Percentiles rank a stretch among this genome's conserved stretches.
These are phyloP conservation scores for Hypoxylon sp. DNA, from an alignment of 2,329 filamentous ascomycete genomes.

Conservation along the genomic window DNA sequence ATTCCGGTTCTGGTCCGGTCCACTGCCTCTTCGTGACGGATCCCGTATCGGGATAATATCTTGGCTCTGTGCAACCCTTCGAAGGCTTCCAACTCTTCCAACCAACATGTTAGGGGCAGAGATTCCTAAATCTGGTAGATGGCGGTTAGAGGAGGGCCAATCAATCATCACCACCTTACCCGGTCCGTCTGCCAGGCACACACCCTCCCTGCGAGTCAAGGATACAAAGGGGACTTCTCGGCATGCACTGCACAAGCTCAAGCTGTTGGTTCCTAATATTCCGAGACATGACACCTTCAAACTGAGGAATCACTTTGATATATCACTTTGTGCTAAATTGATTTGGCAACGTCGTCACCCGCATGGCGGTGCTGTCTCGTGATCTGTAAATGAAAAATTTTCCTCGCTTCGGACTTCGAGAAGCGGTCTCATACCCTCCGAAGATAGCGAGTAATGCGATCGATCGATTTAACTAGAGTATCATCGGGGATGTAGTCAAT, in stretches of 20 bases:
- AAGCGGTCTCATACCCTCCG: conserved; percentile 10
- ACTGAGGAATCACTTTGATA: conserved; percentile 37
- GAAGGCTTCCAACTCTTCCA: conserved; percentile 17
- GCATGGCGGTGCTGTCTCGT: conserved; percentile 34
- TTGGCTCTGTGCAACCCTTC: conserved; percentile 22
- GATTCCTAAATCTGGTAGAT: conserved; percentile 19
- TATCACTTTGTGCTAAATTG: conserved; percentile 30
- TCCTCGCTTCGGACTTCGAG: conserved; percentile 15
- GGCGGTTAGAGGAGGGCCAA: conserved; percentile 36
- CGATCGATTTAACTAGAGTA: conserved; percentile 9
- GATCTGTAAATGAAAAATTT: conserved; percentile 28
- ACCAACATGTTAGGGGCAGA: conserved; percentile 30
- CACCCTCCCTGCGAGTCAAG: conserved; percentile 13
- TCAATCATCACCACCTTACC: conserved; percentile 26
- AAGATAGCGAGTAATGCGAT: conserved; percentile 16
- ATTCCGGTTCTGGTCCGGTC: conserved; percentile 17
- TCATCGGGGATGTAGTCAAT: conserved; percentile 27
- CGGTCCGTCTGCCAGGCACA: conserved; percentile 32
- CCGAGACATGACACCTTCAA: conserved; percentile 31
- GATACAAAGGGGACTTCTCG: conserved; percentile 25
- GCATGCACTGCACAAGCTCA: conserved; percentile 15
- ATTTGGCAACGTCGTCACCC: conserved; percentile 27
- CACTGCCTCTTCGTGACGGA: conserved; percentile 13
- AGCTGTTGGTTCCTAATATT: conserved; percentile 32
- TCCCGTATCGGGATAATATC: conserved; percentile 20